Percentiles rank a stretch among this genome's conserved stretches.
Conservation (phyloP, 23 red algal species). For the Gracilaria domingensis region DNA sequence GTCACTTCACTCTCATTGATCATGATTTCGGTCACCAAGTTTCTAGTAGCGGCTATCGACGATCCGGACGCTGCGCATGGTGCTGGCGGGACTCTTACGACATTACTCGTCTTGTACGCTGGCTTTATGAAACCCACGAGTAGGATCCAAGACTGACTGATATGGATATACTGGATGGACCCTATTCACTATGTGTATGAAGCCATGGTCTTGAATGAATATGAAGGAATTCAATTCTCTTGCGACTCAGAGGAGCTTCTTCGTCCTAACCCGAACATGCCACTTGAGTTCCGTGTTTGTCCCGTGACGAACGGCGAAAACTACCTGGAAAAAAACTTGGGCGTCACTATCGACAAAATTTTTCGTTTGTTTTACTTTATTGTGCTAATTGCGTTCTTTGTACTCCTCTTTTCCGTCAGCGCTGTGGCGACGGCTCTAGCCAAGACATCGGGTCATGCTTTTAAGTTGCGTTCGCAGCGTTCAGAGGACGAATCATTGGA, state of each 20-base stretch:
- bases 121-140: constrained; percentile 78
- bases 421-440: constrained; percentile 29
- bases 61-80: constrained; percentile 60
- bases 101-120: constrained; percentile 73
- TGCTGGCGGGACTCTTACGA: constrained; percentile 55
- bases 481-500: background rate
- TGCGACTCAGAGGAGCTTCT: constrained; percentile 71
- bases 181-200: constrained; percentile 87
- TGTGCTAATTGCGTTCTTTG: constrained; percentile 63
- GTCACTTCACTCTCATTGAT: constrained; percentile 31
- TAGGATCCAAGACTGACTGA: constrained; percentile 69
- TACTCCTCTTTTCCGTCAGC: constrained; percentile 41
- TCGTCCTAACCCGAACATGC: constrained; percentile 51
- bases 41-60: constrained; percentile 51
- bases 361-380: constrained; percentile 78
- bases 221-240: constrained; percentile 66
- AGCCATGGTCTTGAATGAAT: constrained; percentile 88
- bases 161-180: constrained; percentile 95
- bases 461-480: background rate
- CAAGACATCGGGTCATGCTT: constrained; percentile 51
- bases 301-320: constrained; percentile 63
- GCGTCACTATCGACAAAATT: constrained; percentile 45
- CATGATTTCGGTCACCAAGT: constrained; percentile 56
- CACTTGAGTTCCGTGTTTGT: constrained; percentile 50
- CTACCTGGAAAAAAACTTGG: constrained; percentile 59